These are phyloP conservation scores for Ustilago shanxiensis DNA, from an alignment of 1,284 basidiomycete genomes.

Conservation along the genomic window DNA sequence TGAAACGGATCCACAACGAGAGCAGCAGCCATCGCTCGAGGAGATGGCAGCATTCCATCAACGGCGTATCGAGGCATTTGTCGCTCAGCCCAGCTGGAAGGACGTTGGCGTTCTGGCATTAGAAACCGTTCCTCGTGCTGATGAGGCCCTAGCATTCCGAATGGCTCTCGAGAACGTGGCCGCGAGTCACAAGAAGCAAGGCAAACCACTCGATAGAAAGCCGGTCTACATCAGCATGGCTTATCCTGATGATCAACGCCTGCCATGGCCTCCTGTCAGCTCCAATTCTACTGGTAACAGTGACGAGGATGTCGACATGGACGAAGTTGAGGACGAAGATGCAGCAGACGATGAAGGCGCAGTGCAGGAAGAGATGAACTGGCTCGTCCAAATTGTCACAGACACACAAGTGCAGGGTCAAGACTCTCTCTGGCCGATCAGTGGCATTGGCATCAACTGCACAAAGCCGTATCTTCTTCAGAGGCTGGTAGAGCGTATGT, in stretches of 20 bases:
- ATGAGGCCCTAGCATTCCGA: slow-evolving; percentile 60
- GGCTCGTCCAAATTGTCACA: slow-evolving; percentile 44
- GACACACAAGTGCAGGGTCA: slow-evolving; percentile 41
- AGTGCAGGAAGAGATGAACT: slow-evolving; percentile 46
- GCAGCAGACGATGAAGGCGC: slow-evolving; percentile 28
- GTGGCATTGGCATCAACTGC: slow-evolving; percentile 65
- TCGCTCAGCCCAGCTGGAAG: slow-evolving; percentile 39
- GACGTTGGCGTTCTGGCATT: slow-evolving; percentile 58
- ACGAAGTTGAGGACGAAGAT: slow-evolving; percentile 32
- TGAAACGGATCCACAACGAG: slow-evolving; percentile 30
- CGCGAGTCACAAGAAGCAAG: slow-evolving; percentile 21
- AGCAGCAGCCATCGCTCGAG: slow-evolving; percentile 36
- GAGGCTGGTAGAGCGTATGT: slow-evolving; percentile 47
- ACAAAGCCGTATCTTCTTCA: slow-evolving; percentile 58
- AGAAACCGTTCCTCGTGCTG: slow-evolving; percentile 61
- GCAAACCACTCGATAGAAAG: slow-evolving; percentile 33
- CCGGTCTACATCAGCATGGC: slow-evolving; percentile 59
- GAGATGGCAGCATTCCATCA: slow-evolving; percentile 57
- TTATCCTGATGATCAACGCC: slow-evolving; percentile 43
- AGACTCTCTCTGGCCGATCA: slow-evolving; percentile 44
- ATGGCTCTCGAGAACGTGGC: slow-evolving; percentile 48
- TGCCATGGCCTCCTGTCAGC: slow-evolving; percentile 49
- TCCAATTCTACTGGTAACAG: background rate
- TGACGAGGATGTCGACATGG: slow-evolving; percentile 41
- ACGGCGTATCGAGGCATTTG: slow-evolving; percentile 47